phyloP scores from a whole-genome alignment of 441 rosid species.

The Bocquillonia castaneifolia region DNA sequence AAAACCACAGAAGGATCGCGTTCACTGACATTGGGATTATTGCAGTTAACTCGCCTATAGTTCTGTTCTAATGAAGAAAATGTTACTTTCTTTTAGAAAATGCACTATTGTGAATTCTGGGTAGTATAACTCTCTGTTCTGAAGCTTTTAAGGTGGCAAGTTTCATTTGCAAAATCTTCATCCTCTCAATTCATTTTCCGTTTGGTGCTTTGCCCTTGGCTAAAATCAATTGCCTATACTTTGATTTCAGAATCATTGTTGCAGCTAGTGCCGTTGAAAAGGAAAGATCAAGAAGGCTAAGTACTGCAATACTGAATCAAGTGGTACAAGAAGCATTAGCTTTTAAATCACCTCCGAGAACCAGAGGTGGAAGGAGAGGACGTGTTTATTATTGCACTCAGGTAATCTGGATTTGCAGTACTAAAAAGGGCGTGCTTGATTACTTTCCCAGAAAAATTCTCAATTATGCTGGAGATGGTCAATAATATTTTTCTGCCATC shows the following conservation, averaged over 20 bases:
- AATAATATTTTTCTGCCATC: background rate
- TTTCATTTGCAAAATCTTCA: conserved; percentile 3
- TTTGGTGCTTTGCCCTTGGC: background rate
- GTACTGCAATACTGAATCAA: conserved; percentile 77
- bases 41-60: background rate
- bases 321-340: conserved; percentile 82
- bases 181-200: background rate
- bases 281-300: conserved; percentile 89
- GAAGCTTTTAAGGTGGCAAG: background rate
- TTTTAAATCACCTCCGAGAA: conserved; percentile 89
- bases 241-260: conserved; percentile 54
- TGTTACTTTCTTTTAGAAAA: background rate
- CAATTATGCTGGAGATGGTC: background rate
- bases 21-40: background rate
- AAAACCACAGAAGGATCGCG: background rate
- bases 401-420: conserved; percentile 34
- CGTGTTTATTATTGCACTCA: conserved; percentile 88
- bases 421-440: background rate
- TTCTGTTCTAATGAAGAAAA: conserved; percentile 3
- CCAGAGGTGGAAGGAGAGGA: conserved; percentile 86
- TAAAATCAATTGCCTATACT: background rate
- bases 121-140: background rate
- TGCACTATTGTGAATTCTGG: background rate
- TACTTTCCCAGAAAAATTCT: background rate
- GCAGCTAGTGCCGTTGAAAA: conserved; percentile 75